Conservation (phyloP, 2,329 filamentous ascomycete species). For the Fusarium sp. region DNA sequence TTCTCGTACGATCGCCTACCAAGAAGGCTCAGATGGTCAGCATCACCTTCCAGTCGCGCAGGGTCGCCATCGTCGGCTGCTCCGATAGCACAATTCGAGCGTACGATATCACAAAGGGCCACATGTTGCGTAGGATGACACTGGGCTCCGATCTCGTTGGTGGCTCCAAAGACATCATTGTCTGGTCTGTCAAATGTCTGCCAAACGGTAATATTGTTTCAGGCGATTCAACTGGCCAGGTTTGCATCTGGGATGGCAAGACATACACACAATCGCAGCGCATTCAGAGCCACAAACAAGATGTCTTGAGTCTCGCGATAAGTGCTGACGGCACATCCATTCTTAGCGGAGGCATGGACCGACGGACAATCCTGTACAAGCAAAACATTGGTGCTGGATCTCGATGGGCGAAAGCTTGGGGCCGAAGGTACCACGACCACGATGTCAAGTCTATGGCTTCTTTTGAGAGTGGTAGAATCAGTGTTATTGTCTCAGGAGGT, state of each 20-base stretch:
- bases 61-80: slow-evolving; percentile 87
- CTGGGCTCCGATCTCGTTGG: slow-evolving; percentile 80
- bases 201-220: slow-evolving; percentile 90
- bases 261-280: slow-evolving; percentile 89
- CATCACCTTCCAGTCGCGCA: slow-evolving; percentile 85
- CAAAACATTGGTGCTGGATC: slow-evolving; percentile 65
- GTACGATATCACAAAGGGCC: slow-evolving; percentile 83
- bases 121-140: slow-evolving; percentile 81
- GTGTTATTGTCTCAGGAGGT: slow-evolving; percentile 92
- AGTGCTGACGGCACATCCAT: slow-evolving; percentile 83
- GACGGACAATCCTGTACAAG: slow-evolving; percentile 84
- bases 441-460: slow-evolving; percentile 95
- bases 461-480: slow-evolving; percentile 84
- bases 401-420: slow-evolving; percentile 86
- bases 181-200: slow-evolving; percentile 92
- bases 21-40: slow-evolving; percentile 91
- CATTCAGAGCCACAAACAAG: slow-evolving; percentile 85
- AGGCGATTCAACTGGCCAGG: slow-evolving; percentile 91
- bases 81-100: slow-evolving; percentile 96
- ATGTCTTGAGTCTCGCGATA: slow-evolving; percentile 86
- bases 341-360: slow-evolving; percentile 91
- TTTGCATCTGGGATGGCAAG: slow-evolving; percentile 92
- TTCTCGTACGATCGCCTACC: slow-evolving; percentile 77
- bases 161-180: slow-evolving; percentile 83
- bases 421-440: slow-evolving; percentile 87